Evolutionary conservation across 768 basidiomycete species (phyloP), one percentile per base, ranked within the genome.

Genomic region (Lyophyllum atratum): DNA sequence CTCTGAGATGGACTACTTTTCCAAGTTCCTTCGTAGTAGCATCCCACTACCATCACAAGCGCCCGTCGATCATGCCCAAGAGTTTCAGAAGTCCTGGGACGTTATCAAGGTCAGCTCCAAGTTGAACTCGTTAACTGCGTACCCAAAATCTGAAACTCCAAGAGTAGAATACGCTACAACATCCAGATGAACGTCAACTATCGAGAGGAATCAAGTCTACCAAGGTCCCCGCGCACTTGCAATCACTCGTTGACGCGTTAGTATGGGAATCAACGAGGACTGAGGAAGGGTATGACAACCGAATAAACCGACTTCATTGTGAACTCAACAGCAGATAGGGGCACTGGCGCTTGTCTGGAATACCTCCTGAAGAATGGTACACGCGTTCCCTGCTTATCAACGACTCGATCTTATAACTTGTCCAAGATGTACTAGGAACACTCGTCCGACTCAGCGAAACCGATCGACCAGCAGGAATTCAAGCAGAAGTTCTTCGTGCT

Each of bases 121-220:
- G 39, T 11, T 42, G 19, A 52, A 37, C n/a, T 39, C 8, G 7
- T 29, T 46, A 11, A n/a, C 19, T 39, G 29, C 33, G 39, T 28
- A 12, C 31, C n/a, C 49, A 48, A 40, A 14, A 59, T 59, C 61
- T 68, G 31, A 55, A 56, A 42, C 21, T 22, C 25, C 19, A 25
- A 33, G 40, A 50, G 19, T 62, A 95, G 94, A 84, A 85, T 62
- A 95, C 91, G 4, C 82, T 97, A n/a, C 74, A 83, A 47, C 80
- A 90, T 67, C 94, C 95, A 0, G 93, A 97, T 71, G 94, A 97
- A 75, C 81, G 94, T 39, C 93, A 95, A 70, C 71, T 97, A 34
- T 76, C 84, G 12, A 85, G 82, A 68, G 93, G 95, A 14, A 95
- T 95, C 65, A 74, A 75, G 50, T 85, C 86, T 11, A 97, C 95